Base-by-base conservation (phyloP, 805 yeast genomes). In the Torulaspora maleeae region DNA sequence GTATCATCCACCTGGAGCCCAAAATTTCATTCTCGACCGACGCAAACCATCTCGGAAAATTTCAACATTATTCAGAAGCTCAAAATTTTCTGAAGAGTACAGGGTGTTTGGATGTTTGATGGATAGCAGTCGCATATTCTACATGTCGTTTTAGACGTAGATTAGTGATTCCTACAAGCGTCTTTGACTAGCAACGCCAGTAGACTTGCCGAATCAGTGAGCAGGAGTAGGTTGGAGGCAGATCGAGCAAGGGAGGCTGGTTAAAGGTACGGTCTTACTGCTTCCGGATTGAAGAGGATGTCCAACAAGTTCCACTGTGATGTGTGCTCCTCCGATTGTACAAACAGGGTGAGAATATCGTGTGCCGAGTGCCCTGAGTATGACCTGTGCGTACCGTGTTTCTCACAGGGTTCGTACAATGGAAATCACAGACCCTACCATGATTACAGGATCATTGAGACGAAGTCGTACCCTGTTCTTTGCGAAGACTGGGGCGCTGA, bases 321-420 rank as follows among this genome's bases (percentile, higher is more conserved):
- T 67, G 88, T 88, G 10, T 93, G 99, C 63, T 83, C 96, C n/a
- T 76, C 95, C 1, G 99, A 93, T 65, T 86, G 97, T 63, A 90
- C 98, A 1, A 82, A 90, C 59, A 71, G 97, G 54, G 93, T 93
- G 38, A 76, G 98, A 50, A 82, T 93, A 38, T 75, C 85, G 41
- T 93, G 99, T 72, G 98, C 97, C 0, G 83, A 80, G 27, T 95
- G 99, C 67, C 73, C 80, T 3, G 98, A 91, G 64, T 93, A 91
- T 59, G 99, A 93, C 64, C 71, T 93, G n/a, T 93, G 99, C 72
- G 98, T 95, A 4, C 96, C 95, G 2, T 93, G 99, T 65, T 93
- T 93, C 69, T 83, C 96, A 2, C 77, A 80, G 45, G 99, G 99
- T 11, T 70, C 77, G 12, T 70, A 78, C 17, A 78, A 93, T 3